phyloP scores from a whole-genome alignment of 129 eudicot species.

The Helichrysum umbraculigerum region DNA sequence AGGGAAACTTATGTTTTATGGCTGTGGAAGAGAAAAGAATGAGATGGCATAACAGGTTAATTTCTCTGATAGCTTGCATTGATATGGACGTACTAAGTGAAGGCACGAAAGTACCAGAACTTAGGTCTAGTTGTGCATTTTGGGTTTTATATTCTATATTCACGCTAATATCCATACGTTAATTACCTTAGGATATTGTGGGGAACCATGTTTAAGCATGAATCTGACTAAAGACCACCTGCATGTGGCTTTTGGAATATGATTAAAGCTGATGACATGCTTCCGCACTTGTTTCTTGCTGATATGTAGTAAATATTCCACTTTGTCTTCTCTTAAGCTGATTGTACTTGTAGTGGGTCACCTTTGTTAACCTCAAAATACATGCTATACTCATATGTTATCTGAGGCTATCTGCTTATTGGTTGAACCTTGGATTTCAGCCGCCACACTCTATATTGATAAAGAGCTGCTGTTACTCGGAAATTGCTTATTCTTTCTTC shows the following conservation, averaged over 20 bases:
- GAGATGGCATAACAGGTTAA: background rate
- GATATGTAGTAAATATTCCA: background rate
- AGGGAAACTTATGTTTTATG: background rate
- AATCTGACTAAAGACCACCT: background rate
- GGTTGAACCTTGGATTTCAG: background rate
- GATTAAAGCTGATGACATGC: background rate
- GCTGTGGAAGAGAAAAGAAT: background rate
- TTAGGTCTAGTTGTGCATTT: too few relatives aligned
- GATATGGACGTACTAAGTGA: background rate
- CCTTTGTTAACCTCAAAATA: background rate
- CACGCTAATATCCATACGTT: background rate
- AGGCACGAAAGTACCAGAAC: too few relatives aligned
- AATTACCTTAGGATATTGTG: background rate
- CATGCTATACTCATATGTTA: background rate
- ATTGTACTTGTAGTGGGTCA: conserved; percentile 4
- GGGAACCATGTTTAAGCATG: background rate
- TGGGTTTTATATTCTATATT: background rate
- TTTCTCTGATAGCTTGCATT: background rate
- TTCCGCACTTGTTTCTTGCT: background rate
- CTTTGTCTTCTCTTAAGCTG: background rate
- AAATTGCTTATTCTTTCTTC: background rate
- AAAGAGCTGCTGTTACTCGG: background rate
- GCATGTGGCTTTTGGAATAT: background rate
- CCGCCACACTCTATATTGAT: background rate
- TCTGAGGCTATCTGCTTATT: background rate